phyloP scores from a whole-genome alignment of 306 rosid genomes.

The Quercus alba region DNA sequence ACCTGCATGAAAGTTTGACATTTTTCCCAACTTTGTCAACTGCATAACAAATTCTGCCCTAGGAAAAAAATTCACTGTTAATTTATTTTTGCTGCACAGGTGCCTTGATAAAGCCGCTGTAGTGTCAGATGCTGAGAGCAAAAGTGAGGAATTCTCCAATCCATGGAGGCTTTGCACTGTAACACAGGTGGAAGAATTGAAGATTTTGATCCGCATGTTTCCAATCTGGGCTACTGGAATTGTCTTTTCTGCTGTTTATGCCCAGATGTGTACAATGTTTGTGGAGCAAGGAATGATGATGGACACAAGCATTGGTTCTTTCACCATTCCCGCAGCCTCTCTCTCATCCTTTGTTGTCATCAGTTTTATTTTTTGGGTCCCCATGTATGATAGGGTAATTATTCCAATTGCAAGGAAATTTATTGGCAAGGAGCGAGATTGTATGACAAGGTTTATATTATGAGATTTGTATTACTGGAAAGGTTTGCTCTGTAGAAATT shows the following conservation, averaged over 20 bases:
- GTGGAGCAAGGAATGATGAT: too few species aligned
- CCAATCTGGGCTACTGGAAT: too few species aligned
- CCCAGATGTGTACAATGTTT: too few species aligned
- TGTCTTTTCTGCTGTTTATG: too few species aligned
- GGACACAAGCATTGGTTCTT: constrained; percentile 74
- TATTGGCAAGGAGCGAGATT: constrained; percentile 71
- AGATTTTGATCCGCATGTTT: too few species aligned
- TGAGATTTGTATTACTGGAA: too few species aligned
- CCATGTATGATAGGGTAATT: constrained; percentile 65
- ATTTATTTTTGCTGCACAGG: constrained; percentile 53
- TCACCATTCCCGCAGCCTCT: constrained; percentile 88
- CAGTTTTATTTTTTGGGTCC: constrained; percentile 94
- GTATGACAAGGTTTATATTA: too few species aligned
- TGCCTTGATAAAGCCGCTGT: constrained; percentile 89
- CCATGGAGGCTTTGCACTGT: too few species aligned
- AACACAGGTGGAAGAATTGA: too few species aligned
- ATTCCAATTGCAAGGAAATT: constrained; percentile 79
- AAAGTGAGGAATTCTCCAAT: constrained; percentile 57
- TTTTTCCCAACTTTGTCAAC: background rate
- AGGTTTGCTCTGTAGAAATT: too few species aligned
- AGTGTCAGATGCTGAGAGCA: constrained; percentile 51
- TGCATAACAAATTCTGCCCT: background rate
- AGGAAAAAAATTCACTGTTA: background rate
- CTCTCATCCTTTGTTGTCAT: constrained; percentile 73
- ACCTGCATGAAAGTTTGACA: constrained; percentile 1